Evolutionary conservation across 2,329 filamentous ascomycete genomes (phyloP), one percentile per base, ranked within the genome.

Genomic region (Tolypocladium album): DNA sequence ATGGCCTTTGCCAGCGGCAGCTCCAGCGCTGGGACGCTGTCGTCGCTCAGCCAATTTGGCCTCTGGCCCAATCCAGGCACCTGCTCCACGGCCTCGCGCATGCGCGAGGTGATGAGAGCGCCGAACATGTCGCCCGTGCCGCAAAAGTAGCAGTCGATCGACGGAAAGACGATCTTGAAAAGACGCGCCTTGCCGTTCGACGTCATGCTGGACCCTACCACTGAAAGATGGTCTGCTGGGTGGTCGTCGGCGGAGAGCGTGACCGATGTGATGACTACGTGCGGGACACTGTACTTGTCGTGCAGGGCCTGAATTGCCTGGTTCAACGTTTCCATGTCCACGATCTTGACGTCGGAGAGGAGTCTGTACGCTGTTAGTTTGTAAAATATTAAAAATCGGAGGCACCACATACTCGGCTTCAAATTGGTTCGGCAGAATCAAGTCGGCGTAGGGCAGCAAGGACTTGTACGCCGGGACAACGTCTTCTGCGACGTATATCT

Each of bases 61-160:
- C 74, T 82, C 9, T 76, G 71, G 20, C 78, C 73, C 4, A 96
- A 75, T 31, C 67, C 64, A 55, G 64, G 70, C 1, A 67, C 71
- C 22, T 69, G 75, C 58, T 78, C 74, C 1, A 90, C 88, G 34
- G 90, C 92, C 77, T 97, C 90, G 61, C 93, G 87, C 69, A 99
- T 85, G 38, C 93, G 86, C 47, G 90, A 90, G 1, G 96, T 86
- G 70, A 91, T 92, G 55, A 99, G 81, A 9, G 93, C 93, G 38
- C 92, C 93, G 70, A 99, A 97, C 93, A 99, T 97, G 77, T 99
- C 94, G 55, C 94, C 94, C 0, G 95, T 97, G 47, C 94, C 94
- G 67, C 89, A 92, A 75, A 97, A 99, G 79, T 94, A 96, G 75
- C 92, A 90, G 70, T 96, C 89, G 61, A 97, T 87, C 36, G 88